Conservation (phyloP, 2,329 filamentous ascomycete genomes). For the Fusarium keratoplasticum region DNA sequence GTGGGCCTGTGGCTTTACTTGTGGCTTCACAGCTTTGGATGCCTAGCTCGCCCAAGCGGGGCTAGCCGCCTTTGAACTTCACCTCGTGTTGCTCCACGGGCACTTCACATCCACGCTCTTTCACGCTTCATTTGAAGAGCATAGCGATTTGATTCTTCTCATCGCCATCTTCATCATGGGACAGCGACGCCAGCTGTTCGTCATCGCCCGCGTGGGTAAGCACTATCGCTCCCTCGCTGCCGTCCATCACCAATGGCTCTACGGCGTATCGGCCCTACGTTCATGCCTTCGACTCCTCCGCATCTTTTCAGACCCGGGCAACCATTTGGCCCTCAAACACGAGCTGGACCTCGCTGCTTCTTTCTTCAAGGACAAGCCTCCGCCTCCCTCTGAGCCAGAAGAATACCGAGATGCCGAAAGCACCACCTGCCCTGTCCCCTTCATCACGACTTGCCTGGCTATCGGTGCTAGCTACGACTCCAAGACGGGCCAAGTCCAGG, state of each 20-base stretch:
- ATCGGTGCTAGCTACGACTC: slow-evolving; percentile 9
- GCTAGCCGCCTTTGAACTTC: not conserved
- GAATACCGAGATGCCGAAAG: not conserved
- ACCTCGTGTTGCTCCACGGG: not conserved
- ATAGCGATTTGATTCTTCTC: not conserved
- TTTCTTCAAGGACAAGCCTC: not conserved
- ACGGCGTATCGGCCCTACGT: slow-evolving; percentile 16
- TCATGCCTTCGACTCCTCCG: slow-evolving; percentile 14
- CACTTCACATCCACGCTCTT: not conserved
- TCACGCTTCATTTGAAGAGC: not conserved
- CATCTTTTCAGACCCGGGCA: slow-evolving; percentile 20
- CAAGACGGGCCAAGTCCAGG: not conserved
- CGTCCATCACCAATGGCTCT: slow-evolving; percentile 25
- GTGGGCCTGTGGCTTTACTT: not conserved
- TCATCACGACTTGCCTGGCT: slow-evolving; percentile 15
- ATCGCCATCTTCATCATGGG: slow-evolving; percentile 6
- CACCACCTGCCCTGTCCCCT: slow-evolving; percentile 6
- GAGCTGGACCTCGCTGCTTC: slow-evolving; percentile 8
- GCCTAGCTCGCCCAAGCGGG: not conserved
- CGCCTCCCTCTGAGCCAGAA: not conserved
- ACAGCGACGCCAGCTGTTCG: slow-evolving; percentile 28
- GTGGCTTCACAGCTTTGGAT: not conserved
- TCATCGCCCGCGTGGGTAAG: slow-evolving; percentile 24
- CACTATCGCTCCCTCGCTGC: slow-evolving; percentile 22
- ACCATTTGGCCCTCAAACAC: slow-evolving; percentile 8